Evolutionary conservation across 1,284 basidiomycete species (phyloP).

Genomic region (Cystobasidium slooffiae): DNA sequence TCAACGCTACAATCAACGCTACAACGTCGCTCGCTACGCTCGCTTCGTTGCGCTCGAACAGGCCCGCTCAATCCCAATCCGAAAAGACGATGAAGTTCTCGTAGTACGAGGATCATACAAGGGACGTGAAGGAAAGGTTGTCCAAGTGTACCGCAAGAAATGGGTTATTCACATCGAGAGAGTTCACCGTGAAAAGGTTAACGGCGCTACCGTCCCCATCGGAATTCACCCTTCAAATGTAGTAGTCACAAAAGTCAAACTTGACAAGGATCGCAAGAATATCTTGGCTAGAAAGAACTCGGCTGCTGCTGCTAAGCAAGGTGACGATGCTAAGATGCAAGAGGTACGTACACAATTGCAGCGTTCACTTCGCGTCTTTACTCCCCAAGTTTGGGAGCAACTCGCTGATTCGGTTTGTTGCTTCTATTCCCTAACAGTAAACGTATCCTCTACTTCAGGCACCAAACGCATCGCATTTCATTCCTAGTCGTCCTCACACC

Average conservation of each 20-base stretch:
- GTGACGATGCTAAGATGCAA: slow-evolving; percentile 29
- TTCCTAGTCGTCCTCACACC: no score
- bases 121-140: slow-evolving; percentile 90
- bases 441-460: no score
- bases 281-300: slow-evolving; percentile 58
- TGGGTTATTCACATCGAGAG: slow-evolving; percentile 99
- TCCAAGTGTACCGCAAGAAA: slow-evolving; percentile 93
- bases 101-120: slow-evolving; percentile 97
- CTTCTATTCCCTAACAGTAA: neutral
- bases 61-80: slow-evolving; percentile 90
- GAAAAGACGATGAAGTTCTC: slow-evolving; percentile 70
- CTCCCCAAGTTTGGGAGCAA: neutral
- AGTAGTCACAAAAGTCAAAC: slow-evolving; percentile 87
- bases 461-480: no score
- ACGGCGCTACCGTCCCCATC: slow-evolving; percentile 90
- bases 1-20: neutral
- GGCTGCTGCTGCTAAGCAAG: slow-evolving; percentile 12
- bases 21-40: neutral
- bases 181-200: slow-evolving; percentile 96
- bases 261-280: slow-evolving; percentile 66
- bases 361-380: neutral
- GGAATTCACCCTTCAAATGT: slow-evolving; percentile 98
- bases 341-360: neutral
- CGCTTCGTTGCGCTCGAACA: slow-evolving; percentile 55
- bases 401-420: neutral